Conservation (phyloP, 805 yeast species). For the Metschnikowia corniflorae region DNA sequence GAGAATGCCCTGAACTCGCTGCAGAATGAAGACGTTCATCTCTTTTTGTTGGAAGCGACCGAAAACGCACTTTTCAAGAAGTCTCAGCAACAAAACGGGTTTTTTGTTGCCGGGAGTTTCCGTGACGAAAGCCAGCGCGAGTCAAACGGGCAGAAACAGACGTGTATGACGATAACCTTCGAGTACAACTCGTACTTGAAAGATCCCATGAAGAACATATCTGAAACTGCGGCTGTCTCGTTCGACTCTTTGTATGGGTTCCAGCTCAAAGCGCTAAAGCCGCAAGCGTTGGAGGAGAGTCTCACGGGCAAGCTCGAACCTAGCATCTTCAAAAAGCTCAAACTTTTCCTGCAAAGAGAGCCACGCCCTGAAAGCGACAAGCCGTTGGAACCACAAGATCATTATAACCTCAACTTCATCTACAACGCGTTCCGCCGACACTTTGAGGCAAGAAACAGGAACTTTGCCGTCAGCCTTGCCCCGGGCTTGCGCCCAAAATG, state of each 20-base stretch:
- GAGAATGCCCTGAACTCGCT: not conserved
- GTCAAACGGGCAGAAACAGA: constrained; percentile 8
- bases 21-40: constrained; percentile 1
- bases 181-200: constrained; percentile 32
- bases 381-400: constrained; percentile 23
- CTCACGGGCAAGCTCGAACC: constrained; percentile 25
- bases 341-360: constrained; percentile 21
- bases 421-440: constrained; percentile 30
- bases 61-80: constrained; percentile 2
- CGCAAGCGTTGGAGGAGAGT: constrained; percentile 26
- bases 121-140: not conserved
- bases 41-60: constrained; percentile 4
- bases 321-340: constrained; percentile 20
- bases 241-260: constrained; percentile 27
- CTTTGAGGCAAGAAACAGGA: constrained; percentile 28
- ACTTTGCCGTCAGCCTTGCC: constrained; percentile 24
- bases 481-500: constrained; percentile 1
- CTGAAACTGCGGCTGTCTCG: constrained; percentile 22
- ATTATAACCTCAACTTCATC: constrained; percentile 31
- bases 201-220: constrained; percentile 28
- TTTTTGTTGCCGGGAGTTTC: constrained; percentile 9
- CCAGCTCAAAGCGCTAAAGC: constrained; percentile 22
- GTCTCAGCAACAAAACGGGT: not conserved
- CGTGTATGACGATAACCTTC: constrained; percentile 37
- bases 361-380: constrained; percentile 10